Evolutionary conservation across 106 monocot genomes (phyloP).

Genomic region (Allium sativum): DNA sequence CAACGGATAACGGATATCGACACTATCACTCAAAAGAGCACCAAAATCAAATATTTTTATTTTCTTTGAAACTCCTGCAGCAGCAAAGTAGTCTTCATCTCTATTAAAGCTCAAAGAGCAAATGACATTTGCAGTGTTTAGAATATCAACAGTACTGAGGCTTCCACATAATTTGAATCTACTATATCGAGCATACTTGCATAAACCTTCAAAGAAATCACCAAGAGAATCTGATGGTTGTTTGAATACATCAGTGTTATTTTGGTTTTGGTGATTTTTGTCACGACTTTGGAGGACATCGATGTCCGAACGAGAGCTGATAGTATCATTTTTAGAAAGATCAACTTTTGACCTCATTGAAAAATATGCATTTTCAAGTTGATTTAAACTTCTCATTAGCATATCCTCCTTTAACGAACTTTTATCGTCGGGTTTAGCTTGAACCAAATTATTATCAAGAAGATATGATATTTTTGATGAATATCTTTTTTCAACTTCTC

Average conservation of each 20-base stretch:
- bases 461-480: constrained; percentile 18
- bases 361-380: constrained; percentile 83
- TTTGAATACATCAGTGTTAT: constrained; percentile 11
- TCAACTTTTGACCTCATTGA: constrained; percentile 63
- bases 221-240: constrained; percentile 37
- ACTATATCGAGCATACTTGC: constrained; percentile 86
- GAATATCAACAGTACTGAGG: constrained; percentile 67
- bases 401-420: constrained; percentile 34
- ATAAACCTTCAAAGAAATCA: constrained; percentile 79
- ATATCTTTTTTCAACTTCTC: constrained; percentile 55
- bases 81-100: constrained; percentile 93
- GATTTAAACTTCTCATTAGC: constrained; percentile 54
- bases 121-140: constrained; percentile 83
- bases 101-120: constrained; percentile 95
- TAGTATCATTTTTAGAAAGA: constrained; percentile 17
- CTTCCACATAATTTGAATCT: constrained; percentile 79
- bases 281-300: constrained; percentile 48
- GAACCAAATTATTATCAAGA: constrained; percentile 3
- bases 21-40: constrained; percentile 40
- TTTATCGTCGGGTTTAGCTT: not conserved
- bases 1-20: constrained; percentile 88
- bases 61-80: constrained; percentile 89
- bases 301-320: constrained; percentile 38
- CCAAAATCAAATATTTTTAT: constrained; percentile 93
- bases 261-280: constrained; percentile 14